Base-by-base conservation (phyloP, 371 early-diverging fungal genomes). In the Mucor plumbeus region DNA sequence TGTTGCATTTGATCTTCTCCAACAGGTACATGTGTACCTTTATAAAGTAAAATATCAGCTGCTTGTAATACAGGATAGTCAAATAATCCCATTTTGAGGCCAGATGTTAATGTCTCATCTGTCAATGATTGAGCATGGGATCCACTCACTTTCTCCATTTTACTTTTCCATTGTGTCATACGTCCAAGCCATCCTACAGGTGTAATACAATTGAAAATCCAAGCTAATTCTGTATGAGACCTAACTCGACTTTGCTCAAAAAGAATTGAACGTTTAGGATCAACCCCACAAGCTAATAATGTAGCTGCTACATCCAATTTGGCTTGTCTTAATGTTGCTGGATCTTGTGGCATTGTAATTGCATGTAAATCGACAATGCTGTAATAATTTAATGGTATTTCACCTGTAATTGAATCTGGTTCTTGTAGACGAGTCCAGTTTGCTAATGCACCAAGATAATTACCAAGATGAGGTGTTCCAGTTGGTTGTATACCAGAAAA, bases 121-220 rank as follows among this genome's bases (percentile, higher is more conserved):
- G 83, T 79, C 19, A 87, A 60, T 39, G 78, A 77, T 34, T 85
- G 75, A 5, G 77, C 77, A 56, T 83, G 81, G 3, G 40, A 26
- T 5, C 64, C 54, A 13, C 70, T 73, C 41, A 70, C 67, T 14
- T 66, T 43, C 26, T 81, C 82, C 59, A 89, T 71, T 59, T 91
- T 90, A 6, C 84, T 75, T 76, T 97, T 96, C 97, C 97, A 98
- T 70, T 98, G 97, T 7, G 96, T 96, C 98, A 98, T 98, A 14
- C 97, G 83, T 8, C 88, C 89, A 6, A 98, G 77, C 93, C 94
- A 93, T 0, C 93, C 91, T 3, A 97, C 86, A 26, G 95, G 94
- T 7, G 96, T 92, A 47, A 91, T 81, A 65, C 95, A 95, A 66
- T 87, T 91, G 64, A 97, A 78, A 9, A 94, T 79, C 98, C 98